Evolutionary conservation across 345 rosid genomes (phyloP), one percentile per base, ranked within the genome.

Genomic region (Eutrema yunnanense): DNA sequence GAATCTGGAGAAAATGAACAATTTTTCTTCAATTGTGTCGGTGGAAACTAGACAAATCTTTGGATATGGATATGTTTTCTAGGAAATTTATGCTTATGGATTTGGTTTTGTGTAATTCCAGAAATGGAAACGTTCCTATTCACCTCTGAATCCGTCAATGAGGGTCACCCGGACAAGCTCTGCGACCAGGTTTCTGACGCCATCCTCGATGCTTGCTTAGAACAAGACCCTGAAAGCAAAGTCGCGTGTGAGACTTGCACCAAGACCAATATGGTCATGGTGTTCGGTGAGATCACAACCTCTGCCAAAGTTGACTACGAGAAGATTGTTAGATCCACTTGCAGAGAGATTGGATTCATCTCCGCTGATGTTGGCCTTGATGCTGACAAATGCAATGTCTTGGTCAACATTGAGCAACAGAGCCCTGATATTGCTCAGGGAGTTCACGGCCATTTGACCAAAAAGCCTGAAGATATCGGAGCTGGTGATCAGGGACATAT

Each of bases 401-500:
- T 88, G 50, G 95, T 88, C 41, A 88, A 86, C 71, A 82, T 88
- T 64, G 94, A 88, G 86, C 86, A 82, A 71, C 94, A 88, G 80
- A 88, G 94, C 49, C 90, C 95, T 40, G 96, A 89, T 53, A 87
- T 86, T 77, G 92, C 96, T 29, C 96, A 86, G 60, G 96, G 96
- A 55, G 90, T 90, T 65, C 96, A 90, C 34, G 96, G 96, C 4
- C 96, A 86, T 65, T 83, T 90, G 42, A 81, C 86, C 62, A 89
- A 89, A 69, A 87, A 84, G 69, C 92, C 96, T 16, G 92, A 89
- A 75, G 92, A 89, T n/a, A 89, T 89, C 47, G 96, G 96, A 32
- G 96, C 96, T 67, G 96, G 96, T 65, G 96, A 89, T 62, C 92
- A 88, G 43, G 94, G 90, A 4, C 94, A 88, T 72, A 89, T 89